These are phyloP conservation scores for Rhodomyrtus psidioides DNA, from an alignment of 441 rosid species.

Conservation along the genomic window DNA sequence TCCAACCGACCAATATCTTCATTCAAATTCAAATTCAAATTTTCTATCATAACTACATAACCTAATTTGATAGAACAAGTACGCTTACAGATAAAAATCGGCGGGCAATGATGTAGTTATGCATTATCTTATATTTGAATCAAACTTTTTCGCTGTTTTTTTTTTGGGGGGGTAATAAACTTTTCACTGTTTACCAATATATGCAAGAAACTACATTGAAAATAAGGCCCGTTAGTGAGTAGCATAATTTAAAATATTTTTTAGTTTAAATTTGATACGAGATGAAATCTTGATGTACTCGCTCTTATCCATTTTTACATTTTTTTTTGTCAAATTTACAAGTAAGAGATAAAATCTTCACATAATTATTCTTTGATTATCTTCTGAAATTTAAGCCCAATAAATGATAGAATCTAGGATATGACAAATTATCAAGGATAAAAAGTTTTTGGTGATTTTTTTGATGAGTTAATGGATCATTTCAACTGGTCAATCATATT, in stretches of 20 bases:
- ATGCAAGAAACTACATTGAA: background rate
- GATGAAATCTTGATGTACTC: background rate
- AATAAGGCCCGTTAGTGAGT: background rate
- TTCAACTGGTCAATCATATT: too few species aligned
- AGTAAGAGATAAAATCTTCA: background rate
- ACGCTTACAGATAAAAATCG: background rate
- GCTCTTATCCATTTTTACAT: background rate
- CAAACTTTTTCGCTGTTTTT: rapidly evolving
- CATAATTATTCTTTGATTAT: background rate
- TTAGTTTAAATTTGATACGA: background rate
- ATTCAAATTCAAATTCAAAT: background rate
- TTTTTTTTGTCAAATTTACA: background rate
- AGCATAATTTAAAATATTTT: background rate
- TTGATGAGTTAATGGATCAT: too few species aligned
- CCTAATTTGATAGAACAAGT: background rate
- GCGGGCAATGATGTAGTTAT: background rate
- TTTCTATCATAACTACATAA: background rate
- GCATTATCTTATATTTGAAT: background rate
- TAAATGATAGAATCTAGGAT: background rate
- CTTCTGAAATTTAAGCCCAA: background rate
- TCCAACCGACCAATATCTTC: background rate
- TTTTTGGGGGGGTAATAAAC: too few species aligned
- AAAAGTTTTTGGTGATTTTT: too few species aligned
- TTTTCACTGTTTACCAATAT: too few species aligned
- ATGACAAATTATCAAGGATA: background rate